Conservation (phyloP, 768 basidiomycete species). For the Pleurotus giganteus region DNA sequence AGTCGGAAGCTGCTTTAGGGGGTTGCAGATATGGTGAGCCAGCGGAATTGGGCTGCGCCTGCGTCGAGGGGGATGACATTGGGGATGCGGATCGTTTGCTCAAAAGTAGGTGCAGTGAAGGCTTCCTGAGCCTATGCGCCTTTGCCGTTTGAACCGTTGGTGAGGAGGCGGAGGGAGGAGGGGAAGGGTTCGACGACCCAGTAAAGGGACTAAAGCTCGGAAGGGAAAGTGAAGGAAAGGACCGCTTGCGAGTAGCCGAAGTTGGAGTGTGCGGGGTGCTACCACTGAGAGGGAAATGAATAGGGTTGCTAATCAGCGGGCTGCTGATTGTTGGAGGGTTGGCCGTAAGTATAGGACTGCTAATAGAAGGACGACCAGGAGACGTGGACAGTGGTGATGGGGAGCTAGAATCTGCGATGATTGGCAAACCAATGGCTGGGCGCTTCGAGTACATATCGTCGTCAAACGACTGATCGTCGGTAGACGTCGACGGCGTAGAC, state of each 20-base stretch:
- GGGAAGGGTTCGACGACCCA: constrained; percentile 1
- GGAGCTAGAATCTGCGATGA: constrained; percentile 27
- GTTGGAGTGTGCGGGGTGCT: constrained; percentile 25
- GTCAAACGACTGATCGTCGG: constrained; percentile 41
- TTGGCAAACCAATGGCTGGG: constrained; percentile 22
- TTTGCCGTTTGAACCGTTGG: constrained; percentile 24
- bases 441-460: constrained; percentile 20
- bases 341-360: constrained; percentile 23
- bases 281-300: constrained; percentile 46
- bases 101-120: constrained; percentile 68
- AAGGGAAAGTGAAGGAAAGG: constrained; percentile 11
- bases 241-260: constrained; percentile 17
- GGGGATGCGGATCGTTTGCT: constrained; percentile 60
- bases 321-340: constrained; percentile 1
- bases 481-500: constrained; percentile 51
- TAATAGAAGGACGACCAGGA: constrained; percentile 24
- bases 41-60: constrained; percentile 19
- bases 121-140: constrained; percentile 52
- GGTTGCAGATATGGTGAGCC: constrained; percentile 26
- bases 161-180: constrained; percentile 28
- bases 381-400: constrained; percentile 20
- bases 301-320: constrained; percentile 24
- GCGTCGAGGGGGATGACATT: constrained; percentile 26
- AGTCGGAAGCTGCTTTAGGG: constrained; percentile 41
- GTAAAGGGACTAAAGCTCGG: constrained; percentile 7